phyloP scores from a whole-genome alignment of 2,329 filamentous ascomycete genomes.

The Rhexocercosporidium sp. region DNA sequence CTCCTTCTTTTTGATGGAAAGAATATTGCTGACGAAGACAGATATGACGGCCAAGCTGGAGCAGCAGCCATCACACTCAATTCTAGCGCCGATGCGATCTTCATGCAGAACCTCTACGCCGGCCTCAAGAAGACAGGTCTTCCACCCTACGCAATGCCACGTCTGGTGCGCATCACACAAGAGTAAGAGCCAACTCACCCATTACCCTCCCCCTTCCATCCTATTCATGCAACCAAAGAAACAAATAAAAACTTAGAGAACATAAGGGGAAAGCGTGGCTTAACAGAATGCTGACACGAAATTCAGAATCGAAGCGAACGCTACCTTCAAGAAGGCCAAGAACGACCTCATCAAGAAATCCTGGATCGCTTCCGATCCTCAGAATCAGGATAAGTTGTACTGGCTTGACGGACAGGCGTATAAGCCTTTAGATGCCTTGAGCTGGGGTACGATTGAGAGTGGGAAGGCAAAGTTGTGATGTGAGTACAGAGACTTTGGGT shows the following conservation, averaged over 20 bases:
- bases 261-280: not conserved
- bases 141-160: slow-evolving; percentile 51
- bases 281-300: slow-evolving; percentile 4
- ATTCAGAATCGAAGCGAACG: slow-evolving; percentile 47
- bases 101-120: slow-evolving; percentile 46
- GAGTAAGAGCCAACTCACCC: slow-evolving; percentile 44
- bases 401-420: slow-evolving; percentile 50
- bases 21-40: slow-evolving; percentile 28
- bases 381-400: slow-evolving; percentile 46
- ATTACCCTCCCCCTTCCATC: no score
- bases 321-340: slow-evolving; percentile 57
- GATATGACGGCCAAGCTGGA: slow-evolving; percentile 55
- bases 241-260: not conserved
- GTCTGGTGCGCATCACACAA: slow-evolving; percentile 52
- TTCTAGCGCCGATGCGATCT: slow-evolving; percentile 41
- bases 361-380: slow-evolving; percentile 45
- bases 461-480: slow-evolving; percentile 48
- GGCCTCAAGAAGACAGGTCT: slow-evolving; percentile 50
- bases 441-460: slow-evolving; percentile 49
- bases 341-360: slow-evolving; percentile 48
- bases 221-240: not conserved
- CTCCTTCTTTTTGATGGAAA: not conserved
- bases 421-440: slow-evolving; percentile 44
- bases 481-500: no score
- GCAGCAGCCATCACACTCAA: slow-evolving; percentile 52